Conservation (phyloP, 2,329 filamentous ascomycete genomes). For the Aspergillus pseudoglaucus region DNA sequence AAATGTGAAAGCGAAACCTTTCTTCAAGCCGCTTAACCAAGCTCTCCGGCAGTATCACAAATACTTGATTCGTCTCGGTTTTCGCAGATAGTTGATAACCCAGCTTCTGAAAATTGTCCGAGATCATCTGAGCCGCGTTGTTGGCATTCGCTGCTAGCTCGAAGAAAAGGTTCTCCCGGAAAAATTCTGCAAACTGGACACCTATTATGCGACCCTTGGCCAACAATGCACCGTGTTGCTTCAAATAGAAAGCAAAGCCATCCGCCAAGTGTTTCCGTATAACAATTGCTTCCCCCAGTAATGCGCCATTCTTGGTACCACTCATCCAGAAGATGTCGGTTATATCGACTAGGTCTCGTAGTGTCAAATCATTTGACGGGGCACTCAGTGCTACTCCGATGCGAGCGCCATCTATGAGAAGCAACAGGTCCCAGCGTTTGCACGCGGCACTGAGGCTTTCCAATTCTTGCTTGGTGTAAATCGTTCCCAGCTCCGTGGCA, state of each 20-base stretch:
- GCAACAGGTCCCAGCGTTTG: conserved; percentile 35
- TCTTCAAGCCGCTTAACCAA: conserved; percentile 38
- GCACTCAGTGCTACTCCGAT: conserved; percentile 41
- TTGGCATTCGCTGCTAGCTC: conserved; percentile 43
- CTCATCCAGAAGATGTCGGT: conserved; percentile 52
- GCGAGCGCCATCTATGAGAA: conserved; percentile 46
- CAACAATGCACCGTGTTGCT: conserved; percentile 47
- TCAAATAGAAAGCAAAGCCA: conserved; percentile 48
- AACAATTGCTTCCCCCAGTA: conserved; percentile 47
- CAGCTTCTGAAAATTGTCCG: conserved; percentile 35
- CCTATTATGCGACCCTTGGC: conserved; percentile 47
- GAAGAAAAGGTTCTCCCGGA: conserved; percentile 42
- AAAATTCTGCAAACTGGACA: conserved; percentile 46
- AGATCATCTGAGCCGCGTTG: conserved; percentile 39
- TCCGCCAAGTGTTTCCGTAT: conserved; percentile 41
- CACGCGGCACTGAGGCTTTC: conserved; percentile 39
- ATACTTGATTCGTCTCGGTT: conserved; percentile 49
- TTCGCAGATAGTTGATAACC: conserved; percentile 40
- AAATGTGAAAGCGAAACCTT: conserved; percentile 43
- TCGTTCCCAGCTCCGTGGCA: conserved; percentile 46
- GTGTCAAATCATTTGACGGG: conserved; percentile 37
- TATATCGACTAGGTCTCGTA: conserved; percentile 41
- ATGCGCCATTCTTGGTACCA: conserved; percentile 47
- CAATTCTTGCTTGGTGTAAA: conserved; percentile 42
- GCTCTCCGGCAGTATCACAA: conserved; percentile 38